Percentiles rank a stretch among this genome's conserved stretches.
These are phyloP conservation scores for Xylaria curta DNA, from an alignment of 495 filamentous ascomycete genomes.

Conservation along the genomic window DNA sequence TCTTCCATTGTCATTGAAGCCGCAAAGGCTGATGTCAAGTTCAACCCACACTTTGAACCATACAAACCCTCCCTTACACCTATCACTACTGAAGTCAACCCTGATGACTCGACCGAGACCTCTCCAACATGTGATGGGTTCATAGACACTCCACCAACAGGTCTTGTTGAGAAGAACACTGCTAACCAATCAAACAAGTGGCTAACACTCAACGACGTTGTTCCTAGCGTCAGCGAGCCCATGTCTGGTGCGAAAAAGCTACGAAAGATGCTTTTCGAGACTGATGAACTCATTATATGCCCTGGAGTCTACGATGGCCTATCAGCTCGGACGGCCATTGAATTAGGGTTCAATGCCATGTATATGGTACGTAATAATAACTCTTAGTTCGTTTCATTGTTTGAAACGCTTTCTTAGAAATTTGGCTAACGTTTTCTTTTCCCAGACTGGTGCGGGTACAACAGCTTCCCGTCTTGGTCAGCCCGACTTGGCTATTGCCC, in stretches of 20 bases:
- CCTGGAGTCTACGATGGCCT: slow-evolving; percentile 76
- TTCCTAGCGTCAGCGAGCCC: slow-evolving; percentile 35
- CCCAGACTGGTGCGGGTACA: slow-evolving; percentile 70
- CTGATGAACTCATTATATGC: slow-evolving; percentile 55
- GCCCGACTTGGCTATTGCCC: slow-evolving; percentile 67
- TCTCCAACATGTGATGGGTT: slow-evolving; percentile 23
- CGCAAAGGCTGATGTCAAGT: slow-evolving; percentile 22
- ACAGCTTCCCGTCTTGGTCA: slow-evolving; percentile 66
- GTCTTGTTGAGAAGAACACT: neutral
- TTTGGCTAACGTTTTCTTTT: slow-evolving; percentile 22
- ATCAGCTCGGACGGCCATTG: slow-evolving; percentile 67
- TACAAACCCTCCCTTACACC: slow-evolving; percentile 27
- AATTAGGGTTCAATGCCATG: slow-evolving; percentile 64
- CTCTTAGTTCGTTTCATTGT: neutral
- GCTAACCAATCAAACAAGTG: slow-evolving; percentile 12
- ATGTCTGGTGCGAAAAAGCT: slow-evolving; percentile 55
- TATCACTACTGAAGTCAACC: slow-evolving; percentile 26
- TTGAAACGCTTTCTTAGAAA: neutral
- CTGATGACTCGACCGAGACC: slow-evolving; percentile 16
- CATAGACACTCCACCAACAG: neutral
- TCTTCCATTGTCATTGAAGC: slow-evolving; percentile 29
- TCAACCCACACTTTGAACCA: slow-evolving; percentile 29
- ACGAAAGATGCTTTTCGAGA: slow-evolving; percentile 49
- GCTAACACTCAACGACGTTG: slow-evolving; percentile 29
- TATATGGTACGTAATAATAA: slow-evolving; percentile 64